A percentile compares a stretch with the other conserved stretches of the same genome.
Evolutionary conservation across 2,329 filamentous ascomycete species (phyloP).

Genomic region (Aulographum hederae): DNA sequence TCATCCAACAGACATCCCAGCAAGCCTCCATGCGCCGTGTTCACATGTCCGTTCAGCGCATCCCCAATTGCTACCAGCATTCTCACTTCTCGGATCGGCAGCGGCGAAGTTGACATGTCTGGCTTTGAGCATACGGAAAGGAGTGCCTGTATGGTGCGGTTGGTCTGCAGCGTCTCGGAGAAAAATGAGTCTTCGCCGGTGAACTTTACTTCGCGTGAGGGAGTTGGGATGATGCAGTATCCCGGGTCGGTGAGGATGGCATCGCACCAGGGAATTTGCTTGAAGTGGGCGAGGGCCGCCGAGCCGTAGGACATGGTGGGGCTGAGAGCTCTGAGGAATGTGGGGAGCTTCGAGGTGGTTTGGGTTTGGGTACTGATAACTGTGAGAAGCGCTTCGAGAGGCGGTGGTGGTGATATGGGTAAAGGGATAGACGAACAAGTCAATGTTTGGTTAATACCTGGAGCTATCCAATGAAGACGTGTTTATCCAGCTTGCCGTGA

Average conservation of each 20-base stretch:
- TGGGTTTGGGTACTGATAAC: too few species aligned
- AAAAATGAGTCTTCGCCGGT: conserved; percentile 33
- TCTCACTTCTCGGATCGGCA: conserved; percentile 5
- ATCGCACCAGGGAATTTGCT: conserved; percentile 30
- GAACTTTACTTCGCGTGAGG: conserved; percentile 8
- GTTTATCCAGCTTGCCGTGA: too few species aligned
- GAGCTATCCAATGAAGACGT: too few species aligned
- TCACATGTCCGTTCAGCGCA: conserved; percentile 34
- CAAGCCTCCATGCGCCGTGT: conserved; percentile 39
- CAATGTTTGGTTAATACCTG: too few species aligned
- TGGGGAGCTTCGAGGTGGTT: too few species aligned
- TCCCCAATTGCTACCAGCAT: conserved; percentile 26
- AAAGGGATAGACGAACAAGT: too few species aligned
- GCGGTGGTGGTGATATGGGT: too few species aligned
- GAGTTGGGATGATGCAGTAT: conserved; percentile 21
- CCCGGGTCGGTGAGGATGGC: conserved; percentile 22
- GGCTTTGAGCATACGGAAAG: conserved; percentile 12
- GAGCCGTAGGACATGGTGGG: too few species aligned
- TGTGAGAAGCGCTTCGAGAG: too few species aligned
- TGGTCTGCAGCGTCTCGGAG: conserved; percentile 32
- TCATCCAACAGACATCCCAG: conserved; percentile 41
- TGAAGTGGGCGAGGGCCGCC: too few species aligned
- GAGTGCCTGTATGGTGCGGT: conserved; percentile 28
- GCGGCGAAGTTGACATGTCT: conserved; percentile 19
- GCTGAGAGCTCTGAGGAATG: too few species aligned